Evolutionary conservation across 2,329 filamentous ascomycete species (phyloP), one percentile per base, ranked within the genome.

Genomic region (Hypoxylon sp.): DNA sequence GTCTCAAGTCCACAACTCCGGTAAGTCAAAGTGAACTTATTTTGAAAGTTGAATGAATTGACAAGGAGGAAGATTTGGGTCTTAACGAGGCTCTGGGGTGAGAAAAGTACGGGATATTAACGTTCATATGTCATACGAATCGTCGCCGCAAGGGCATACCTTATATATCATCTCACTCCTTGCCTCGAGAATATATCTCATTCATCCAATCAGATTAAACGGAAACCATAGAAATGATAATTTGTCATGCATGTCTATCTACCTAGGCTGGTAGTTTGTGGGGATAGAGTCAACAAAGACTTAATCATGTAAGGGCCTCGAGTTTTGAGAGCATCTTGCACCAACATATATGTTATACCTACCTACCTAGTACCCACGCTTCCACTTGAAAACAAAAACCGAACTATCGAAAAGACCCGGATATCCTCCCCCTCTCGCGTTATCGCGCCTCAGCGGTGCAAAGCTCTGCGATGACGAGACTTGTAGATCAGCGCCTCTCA

Each of bases 81-180:
- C n/a, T 37, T 5, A 16, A 37, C 14, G 14, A 37, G 34, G 34
- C 34, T 6, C 14, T n/a, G 12, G 34, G 34, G 14, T 1, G 34
- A 6, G 4, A n/a, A 14, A 6, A 5, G 30, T 37, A 3, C 48
- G 1, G 11, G n/a, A 4, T 9, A 6, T 34, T 23, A 29, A 46
- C 48, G 11, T 32, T n/a, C n/a, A 37, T 45, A 43, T 41, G 54
- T 29, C 45, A 41, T 48, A 23, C 46, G 8, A 59, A 59, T 16
- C 1, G 16, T 46, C 37, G 27, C 39, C 21, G 27, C 6, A 53
- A 46, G 41, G 30, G 30, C 50, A 23, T 41, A 54, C 7, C 21
- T 5, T 29, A 14, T 5, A 37, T 37, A 37, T 41, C 41, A 7
- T 21, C 21, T 30, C 25, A 25, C 11, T 47, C 29, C 27, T 27